phyloP scores from a whole-genome alignment of 345 rosid species.

The Boechera stricta region DNA sequence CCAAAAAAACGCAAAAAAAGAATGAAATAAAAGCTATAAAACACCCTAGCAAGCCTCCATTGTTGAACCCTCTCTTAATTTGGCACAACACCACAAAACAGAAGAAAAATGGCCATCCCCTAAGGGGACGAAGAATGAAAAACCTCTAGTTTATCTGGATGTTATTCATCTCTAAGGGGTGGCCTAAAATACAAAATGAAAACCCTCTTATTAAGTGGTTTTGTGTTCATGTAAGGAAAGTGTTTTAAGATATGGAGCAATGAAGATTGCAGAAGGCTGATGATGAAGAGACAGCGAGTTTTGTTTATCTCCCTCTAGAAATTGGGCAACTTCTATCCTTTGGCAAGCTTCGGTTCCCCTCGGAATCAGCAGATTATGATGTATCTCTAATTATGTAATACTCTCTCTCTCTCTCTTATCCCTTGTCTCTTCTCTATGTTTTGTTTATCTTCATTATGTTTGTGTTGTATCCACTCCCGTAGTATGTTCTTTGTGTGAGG shows the following conservation, averaged over 20 bases:
- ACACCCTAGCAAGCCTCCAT: conserved; percentile 32
- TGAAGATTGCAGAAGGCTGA: conserved; percentile 49
- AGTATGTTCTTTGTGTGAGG: conserved; percentile 35
- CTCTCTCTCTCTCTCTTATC: not conserved
- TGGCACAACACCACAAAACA: conserved; percentile 28
- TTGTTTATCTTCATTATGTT: conserved; percentile 17
- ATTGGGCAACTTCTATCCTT: conserved; percentile 51
- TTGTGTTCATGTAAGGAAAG: conserved; percentile 33
- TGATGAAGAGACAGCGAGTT: conserved; percentile 42
- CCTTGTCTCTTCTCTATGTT: conserved; percentile 13
- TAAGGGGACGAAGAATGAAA: conserved; percentile 25
- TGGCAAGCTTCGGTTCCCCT: conserved; percentile 55
- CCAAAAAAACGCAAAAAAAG: not conserved
- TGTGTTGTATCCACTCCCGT: conserved; percentile 25
- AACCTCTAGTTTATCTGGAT: conserved; percentile 25
- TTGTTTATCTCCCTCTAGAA: conserved; percentile 37
- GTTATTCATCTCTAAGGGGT: conserved; percentile 34
- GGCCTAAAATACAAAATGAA: conserved; percentile 21
- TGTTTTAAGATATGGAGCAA: conserved; percentile 42
- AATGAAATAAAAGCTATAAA: conserved; percentile 30
- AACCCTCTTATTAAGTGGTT: not conserved
- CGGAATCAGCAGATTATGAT: conserved; percentile 52
- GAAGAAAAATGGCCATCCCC: conserved; percentile 43
- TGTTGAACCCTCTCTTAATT: conserved; percentile 39
- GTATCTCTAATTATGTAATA: conserved; percentile 22